Evolutionary conservation across 2,329 filamentous ascomycete species (phyloP).

Genomic region (Xenoacremonium recifei): DNA sequence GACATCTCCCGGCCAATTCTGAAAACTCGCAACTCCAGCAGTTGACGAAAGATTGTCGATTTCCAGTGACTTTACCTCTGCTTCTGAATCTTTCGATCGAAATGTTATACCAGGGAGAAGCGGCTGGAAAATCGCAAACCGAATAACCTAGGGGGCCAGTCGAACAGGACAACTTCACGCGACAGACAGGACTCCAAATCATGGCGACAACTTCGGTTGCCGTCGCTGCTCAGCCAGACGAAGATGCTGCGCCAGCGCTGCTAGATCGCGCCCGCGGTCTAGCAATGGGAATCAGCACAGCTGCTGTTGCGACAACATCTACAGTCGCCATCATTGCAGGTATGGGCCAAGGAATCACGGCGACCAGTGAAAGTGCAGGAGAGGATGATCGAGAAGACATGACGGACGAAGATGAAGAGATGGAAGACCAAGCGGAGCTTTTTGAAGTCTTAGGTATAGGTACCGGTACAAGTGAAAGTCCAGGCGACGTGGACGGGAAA

Average conservation of each 20-base stretch:
- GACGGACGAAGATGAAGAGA: slow-evolving; percentile 2
- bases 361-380: no score
- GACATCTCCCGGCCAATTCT: no score
- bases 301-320: slow-evolving; percentile 14
- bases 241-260: slow-evolving; percentile 20
- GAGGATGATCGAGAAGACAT: background rate
- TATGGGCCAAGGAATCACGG: no score
- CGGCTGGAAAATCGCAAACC: no score
- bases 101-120: no score
- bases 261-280: slow-evolving; percentile 24
- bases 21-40: no score
- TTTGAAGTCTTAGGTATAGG: no score
- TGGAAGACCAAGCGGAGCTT: background rate
- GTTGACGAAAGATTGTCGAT: no score
- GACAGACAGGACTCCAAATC: background rate
- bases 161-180: no score
- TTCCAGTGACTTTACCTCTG: no score
- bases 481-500: background rate
- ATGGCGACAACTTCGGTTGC: slow-evolving; percentile 27
- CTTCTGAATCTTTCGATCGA: no score
- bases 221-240: slow-evolving; percentile 22
- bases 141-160: no score
- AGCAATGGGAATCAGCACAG: slow-evolving; percentile 23
- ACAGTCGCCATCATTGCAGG: background rate
- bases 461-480: background rate